These are phyloP conservation scores for Colletotrichum spinosum DNA, from an alignment of 2,329 filamentous ascomycete genomes.

Conservation along the genomic window DNA sequence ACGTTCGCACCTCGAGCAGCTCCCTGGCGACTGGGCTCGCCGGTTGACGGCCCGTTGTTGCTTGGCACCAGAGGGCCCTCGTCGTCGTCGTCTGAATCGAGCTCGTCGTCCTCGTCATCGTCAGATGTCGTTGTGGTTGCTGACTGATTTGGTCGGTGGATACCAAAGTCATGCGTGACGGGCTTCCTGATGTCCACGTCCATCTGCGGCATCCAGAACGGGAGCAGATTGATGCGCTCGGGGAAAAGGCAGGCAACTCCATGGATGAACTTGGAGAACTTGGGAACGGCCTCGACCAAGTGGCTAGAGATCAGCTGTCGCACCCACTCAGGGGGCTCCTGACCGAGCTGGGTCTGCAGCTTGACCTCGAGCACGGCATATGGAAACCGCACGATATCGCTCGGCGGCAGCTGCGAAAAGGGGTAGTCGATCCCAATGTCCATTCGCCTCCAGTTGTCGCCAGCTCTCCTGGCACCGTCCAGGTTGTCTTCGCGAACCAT, in stretches of 20 bases:
- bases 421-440: constrained; percentile 98
- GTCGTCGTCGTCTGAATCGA: constrained; percentile 52
- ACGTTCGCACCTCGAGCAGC: constrained; percentile 49
- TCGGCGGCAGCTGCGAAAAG: constrained; percentile 86
- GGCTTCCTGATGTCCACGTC: constrained; percentile 97
- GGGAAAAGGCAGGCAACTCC: constrained; percentile 91
- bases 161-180: constrained; percentile 87
- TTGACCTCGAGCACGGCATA: constrained; percentile 98
- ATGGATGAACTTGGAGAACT: constrained; percentile 99
- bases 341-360: constrained; percentile 93
- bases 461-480: constrained; percentile 79
- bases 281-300: constrained; percentile 97
- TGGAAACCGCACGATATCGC: constrained; percentile 91
- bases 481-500: constrained; percentile 97
- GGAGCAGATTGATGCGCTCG: constrained; percentile 86
- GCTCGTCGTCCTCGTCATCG: constrained; percentile 79
- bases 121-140: constrained; percentile 83
- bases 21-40: constrained; percentile 53
- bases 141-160: constrained; percentile 81
- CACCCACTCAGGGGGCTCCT: constrained; percentile 97
- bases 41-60: constrained; percentile 40
- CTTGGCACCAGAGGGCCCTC: constrained; percentile 35
- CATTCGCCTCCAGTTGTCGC: constrained; percentile 95
- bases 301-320: constrained; percentile 92
- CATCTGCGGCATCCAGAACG: constrained; percentile 99